A percentile compares a stretch with the other conserved stretches of the same genome.
Conservation (phyloP, 306 rosid genomes). For the Lathyrus sativus region DNA sequence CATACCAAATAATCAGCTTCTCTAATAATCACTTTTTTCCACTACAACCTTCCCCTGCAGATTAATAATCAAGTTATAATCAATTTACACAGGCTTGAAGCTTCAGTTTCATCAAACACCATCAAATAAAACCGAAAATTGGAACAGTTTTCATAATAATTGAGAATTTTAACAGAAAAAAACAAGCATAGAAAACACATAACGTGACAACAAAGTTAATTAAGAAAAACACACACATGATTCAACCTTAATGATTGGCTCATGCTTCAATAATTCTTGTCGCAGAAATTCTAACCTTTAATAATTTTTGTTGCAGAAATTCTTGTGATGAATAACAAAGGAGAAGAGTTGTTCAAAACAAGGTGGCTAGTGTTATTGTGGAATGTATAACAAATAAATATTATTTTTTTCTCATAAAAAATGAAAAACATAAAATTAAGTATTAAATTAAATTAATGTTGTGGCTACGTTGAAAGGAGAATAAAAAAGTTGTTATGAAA, state of each 20-base stretch:
- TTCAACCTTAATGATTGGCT: too few relatives aligned
- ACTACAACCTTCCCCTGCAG: conserved; percentile 43
- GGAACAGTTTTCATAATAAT: conserved; percentile 1
- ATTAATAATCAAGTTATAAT: neutral
- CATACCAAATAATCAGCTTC: conserved; percentile 50
- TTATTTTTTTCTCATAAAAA: too few relatives aligned
- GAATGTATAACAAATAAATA: too few relatives aligned
- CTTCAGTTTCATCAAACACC: conserved; percentile 22
- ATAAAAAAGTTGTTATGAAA: conserved; percentile 21
- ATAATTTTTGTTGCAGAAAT: neutral
- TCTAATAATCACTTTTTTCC: conserved; percentile 36
- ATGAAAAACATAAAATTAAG: neutral
- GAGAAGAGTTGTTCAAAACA: neutral
- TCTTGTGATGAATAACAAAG: neutral
- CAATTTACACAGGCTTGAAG: neutral
- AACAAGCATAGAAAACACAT: neutral
- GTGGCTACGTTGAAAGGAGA: conserved; percentile 21
- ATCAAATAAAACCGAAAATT: conserved; percentile 1
- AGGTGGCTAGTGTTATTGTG: neutral
- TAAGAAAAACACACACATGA: too few relatives aligned
- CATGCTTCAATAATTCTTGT: neutral
- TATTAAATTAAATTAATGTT: neutral
- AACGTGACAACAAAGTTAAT: neutral
- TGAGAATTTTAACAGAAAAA: conserved; percentile 29
- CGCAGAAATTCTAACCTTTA: conserved; percentile 24